A percentile compares a stretch with the other conserved stretches of the same genome.
Evolutionary conservation across 768 basidiomycete genomes (phyloP).

Genomic region (Ramaria rubella): DNA sequence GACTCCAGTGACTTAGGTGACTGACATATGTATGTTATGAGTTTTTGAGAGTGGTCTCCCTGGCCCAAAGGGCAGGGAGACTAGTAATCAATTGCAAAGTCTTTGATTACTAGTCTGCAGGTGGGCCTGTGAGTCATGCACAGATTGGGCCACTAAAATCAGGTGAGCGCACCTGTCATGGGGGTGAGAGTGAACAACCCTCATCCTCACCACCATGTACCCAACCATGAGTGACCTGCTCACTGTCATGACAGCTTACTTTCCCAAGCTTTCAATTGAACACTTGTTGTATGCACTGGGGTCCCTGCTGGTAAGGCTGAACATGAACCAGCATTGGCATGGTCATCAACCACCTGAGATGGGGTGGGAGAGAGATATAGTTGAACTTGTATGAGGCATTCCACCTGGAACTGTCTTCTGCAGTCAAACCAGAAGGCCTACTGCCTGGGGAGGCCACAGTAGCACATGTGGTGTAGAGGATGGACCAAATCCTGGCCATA

Average conservation of each 20-base stretch:
- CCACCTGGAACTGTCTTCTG: background rate
- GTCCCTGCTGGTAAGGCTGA: background rate
- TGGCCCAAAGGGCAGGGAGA: too few relatives aligned
- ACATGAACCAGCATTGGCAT: background rate
- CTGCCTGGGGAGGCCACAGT: background rate
- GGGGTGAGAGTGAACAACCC: too few relatives aligned
- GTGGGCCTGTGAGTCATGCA: too few relatives aligned
- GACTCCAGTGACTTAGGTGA: too few relatives aligned
- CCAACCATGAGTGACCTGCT: too few relatives aligned
- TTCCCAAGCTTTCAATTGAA: background rate
- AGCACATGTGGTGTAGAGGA: background rate
- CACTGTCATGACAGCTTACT: background rate
- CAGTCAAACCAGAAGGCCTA: background rate
- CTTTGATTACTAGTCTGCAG: too few relatives aligned
- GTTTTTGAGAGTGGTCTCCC: too few relatives aligned
- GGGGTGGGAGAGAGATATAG: background rate
- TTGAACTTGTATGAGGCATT: background rate
- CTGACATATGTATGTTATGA: too few relatives aligned
- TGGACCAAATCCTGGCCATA: background rate
- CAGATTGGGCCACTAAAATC: too few relatives aligned
- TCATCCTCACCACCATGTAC: too few relatives aligned
- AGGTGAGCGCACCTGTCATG: too few relatives aligned
- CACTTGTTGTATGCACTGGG: background rate
- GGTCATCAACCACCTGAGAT: background rate
- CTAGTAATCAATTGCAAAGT: too few relatives aligned